Base-by-base conservation (phyloP, 305 asterid genomes). In the Ilex paraguariensis region DNA sequence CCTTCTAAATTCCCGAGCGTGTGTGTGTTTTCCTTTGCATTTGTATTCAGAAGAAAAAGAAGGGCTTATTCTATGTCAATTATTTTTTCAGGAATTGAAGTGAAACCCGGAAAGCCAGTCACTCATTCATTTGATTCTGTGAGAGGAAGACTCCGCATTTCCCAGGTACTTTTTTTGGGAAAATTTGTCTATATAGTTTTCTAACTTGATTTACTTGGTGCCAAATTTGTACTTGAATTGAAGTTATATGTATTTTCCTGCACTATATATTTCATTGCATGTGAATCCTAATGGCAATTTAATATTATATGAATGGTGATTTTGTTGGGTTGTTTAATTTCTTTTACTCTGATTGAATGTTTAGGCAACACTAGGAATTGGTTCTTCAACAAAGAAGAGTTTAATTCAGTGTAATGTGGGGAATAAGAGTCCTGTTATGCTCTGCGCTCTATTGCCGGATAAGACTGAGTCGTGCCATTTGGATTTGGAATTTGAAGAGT, bases 401-500 rank as follows among this genome's bases (percentile, higher is more conserved):
- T 63, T 76, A 9, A 84, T 91, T 32, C 98, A 88, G 74, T 91
- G 96, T 80, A 91, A 84, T 65, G 84, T 86, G 66, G 98, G 96
- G 30, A 73, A 76, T 6, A 81, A 77, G 69, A 79, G 78, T 54
- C 96, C 94, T 1, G 81, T 86, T 51, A 68, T 84, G 64, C 76
- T 91, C 21, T 91, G 95, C 46, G 87, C 71, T 42, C 73, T 91
- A 75, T 60, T 81, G 62, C 94, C 95, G 32, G 68, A 79, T 55
- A 75, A 56, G 75, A 70, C 74, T 0, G 96, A 84, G 74, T 86
- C 95, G 6, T 76, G 77, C 81, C 84, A 76, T 62, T 70, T 91
- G 65, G 98, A 83, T 60, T 79, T 91, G 81, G 98, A 91, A 69
- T 91, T 88, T 66, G 90, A 85, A 79, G 98, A 91, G 84, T 80